Percentiles rank a stretch among this genome's conserved stretches.
Conservation (phyloP, 78 protist genomes). For the Bodo saltans region DNA sequence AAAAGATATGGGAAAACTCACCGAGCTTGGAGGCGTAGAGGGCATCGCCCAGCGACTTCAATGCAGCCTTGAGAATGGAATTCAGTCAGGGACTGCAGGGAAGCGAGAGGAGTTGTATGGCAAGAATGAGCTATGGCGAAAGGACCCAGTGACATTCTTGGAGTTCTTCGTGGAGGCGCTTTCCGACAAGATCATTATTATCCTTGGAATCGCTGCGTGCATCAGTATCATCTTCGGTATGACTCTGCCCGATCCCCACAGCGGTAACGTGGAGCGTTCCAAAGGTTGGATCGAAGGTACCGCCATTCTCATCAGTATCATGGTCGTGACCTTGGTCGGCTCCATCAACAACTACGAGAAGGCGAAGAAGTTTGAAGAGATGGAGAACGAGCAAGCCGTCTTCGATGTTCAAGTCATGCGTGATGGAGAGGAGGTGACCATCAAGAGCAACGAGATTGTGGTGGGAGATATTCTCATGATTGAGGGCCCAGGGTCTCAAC, state of each 20-base stretch:
- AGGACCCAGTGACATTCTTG: conserved; percentile 8
- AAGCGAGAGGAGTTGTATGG: background rate
- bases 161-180: conserved; percentile 27
- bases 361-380: conserved; percentile 60
- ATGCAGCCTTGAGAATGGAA: background rate
- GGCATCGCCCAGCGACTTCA: background rate
- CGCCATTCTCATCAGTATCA: conserved; percentile 83
- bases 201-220: background rate
- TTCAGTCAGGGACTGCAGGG: background rate
- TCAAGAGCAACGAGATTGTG: conserved; percentile 51
- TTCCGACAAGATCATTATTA: background rate
- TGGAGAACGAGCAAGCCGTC: conserved; percentile 39
- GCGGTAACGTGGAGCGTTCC: conserved; percentile 10
- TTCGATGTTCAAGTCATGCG: conserved; percentile 54
- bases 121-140: background rate
- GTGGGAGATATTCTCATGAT: conserved; percentile 83
- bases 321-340: conserved; percentile 74
- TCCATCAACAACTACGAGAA: conserved; percentile 79
- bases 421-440: conserved; percentile 32
- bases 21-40: conserved; percentile 7
- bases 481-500: conserved; percentile 62
- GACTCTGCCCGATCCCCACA: conserved; percentile 20
- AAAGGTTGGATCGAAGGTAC: conserved; percentile 88
- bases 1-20: background rate
- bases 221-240: conserved; percentile 23